phyloP scores from a whole-genome alignment of 2,329 filamentous ascomycete species.

The Ophiostoma himal-ulmi region DNA sequence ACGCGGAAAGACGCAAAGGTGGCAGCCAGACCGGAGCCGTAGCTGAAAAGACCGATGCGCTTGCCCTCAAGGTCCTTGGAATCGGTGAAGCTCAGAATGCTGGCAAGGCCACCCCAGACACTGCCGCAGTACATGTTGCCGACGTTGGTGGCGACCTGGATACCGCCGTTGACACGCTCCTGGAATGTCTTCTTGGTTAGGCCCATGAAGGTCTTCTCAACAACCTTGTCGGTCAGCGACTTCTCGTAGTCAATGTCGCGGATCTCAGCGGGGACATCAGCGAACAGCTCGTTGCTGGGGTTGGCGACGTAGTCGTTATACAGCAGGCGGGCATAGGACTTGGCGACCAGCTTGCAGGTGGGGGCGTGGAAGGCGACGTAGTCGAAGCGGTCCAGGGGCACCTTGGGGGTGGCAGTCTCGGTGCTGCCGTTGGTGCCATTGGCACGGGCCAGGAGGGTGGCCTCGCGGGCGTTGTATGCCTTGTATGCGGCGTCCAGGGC shows the following conservation, averaged over 20 bases:
- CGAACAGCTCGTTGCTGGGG: constrained; percentile 61
- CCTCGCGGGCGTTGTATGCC: constrained; percentile 70
- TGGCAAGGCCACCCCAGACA: constrained; percentile 70
- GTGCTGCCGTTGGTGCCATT: constrained; percentile 39
- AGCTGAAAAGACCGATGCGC: constrained; percentile 71
- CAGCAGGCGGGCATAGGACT: constrained; percentile 75
- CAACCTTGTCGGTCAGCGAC: constrained; percentile 71
- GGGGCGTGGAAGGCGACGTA: constrained; percentile 78
- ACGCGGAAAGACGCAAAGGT: constrained; percentile 70
- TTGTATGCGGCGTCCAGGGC: constrained; percentile 77
- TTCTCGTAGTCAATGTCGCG: constrained; percentile 72
- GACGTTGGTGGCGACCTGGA: constrained; percentile 72
- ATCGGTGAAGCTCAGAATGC: constrained; percentile 60
- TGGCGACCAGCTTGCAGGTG: constrained; percentile 80
- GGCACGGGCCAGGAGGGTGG: constrained; percentile 39
- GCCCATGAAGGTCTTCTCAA: constrained; percentile 82
- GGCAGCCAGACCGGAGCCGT: constrained; percentile 68
- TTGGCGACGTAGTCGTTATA: constrained; percentile 80
- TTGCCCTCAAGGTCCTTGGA: constrained; percentile 62
- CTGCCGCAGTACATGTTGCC: constrained; percentile 65
- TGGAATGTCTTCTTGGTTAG: constrained; percentile 79
- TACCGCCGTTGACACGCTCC: constrained; percentile 67
- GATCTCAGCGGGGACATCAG: constrained; percentile 68
- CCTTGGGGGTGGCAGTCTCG: constrained; percentile 49
- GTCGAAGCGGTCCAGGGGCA: constrained; percentile 72